phyloP scores from a whole-genome alignment of 805 yeast genomes.

The Ogataea minuta region DNA sequence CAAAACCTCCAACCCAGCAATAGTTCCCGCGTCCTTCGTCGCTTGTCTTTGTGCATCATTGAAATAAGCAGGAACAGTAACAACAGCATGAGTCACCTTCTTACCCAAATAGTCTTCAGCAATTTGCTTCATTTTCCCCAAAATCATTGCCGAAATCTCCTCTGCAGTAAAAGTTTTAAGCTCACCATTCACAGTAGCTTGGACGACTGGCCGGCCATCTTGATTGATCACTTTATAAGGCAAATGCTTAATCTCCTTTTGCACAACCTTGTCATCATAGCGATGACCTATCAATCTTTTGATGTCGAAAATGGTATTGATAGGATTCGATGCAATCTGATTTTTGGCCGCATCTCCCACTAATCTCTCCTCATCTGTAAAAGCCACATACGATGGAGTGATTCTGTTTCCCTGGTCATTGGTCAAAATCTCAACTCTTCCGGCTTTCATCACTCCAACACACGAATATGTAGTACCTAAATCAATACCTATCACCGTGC shows the following conservation, averaged over 20 bases:
- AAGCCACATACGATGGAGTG: constrained; percentile 95
- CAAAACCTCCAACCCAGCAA: constrained; percentile 84
- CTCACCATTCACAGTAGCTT: constrained; percentile 88
- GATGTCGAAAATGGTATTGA: constrained; percentile 92
- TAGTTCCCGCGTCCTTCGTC: constrained; percentile 89
- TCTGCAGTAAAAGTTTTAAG: constrained; percentile 86
- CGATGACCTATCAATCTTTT: constrained; percentile 91
- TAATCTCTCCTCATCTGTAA: constrained; percentile 91
- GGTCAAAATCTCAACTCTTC: constrained; percentile 88
- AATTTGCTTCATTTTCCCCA: constrained; percentile 86
- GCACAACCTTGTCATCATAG: constrained; percentile 75
- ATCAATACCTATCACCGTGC: constrained; percentile 80
- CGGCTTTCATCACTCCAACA: constrained; percentile 68
- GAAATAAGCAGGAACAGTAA: constrained; percentile 91
- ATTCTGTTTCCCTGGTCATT: constrained; percentile 99
- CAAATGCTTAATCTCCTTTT: constrained; percentile 78
- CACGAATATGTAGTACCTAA: constrained; percentile 98
- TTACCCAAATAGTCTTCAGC: constrained; percentile 89
- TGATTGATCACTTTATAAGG: constrained; percentile 80
- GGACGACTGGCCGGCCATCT: constrained; percentile 82
- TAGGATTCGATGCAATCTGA: constrained; percentile 96
- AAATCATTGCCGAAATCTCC: constrained; percentile 91
- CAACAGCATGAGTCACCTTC: constrained; percentile 84
- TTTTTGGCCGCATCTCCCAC: constrained; percentile 98
- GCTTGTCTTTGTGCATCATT: constrained; percentile 95